A percentile compares a stretch with the other conserved stretches of the same genome.
Conservation (phyloP, 805 yeast species). For the Kluyveromyces dobzhanskii region DNA sequence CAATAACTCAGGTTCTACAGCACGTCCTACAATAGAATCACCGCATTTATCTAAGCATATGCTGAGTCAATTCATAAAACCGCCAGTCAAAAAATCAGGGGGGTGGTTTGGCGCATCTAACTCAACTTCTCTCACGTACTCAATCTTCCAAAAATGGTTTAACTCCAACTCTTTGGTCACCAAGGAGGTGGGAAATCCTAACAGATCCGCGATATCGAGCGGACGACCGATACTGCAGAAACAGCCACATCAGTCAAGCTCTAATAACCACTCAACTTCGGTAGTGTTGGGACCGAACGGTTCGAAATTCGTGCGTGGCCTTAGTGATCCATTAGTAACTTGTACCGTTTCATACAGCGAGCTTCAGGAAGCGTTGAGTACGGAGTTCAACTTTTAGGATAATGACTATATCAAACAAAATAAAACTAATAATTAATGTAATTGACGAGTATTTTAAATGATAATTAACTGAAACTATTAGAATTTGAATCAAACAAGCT, state of each 20-base stretch:
- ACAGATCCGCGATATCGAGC: not conserved
- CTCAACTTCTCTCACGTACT: not conserved
- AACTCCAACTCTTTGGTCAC: constrained; percentile 7
- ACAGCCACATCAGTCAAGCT: not conserved
- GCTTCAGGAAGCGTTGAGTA: constrained; percentile 23
- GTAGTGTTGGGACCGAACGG: constrained; percentile 8
- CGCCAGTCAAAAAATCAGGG: constrained; percentile 1
- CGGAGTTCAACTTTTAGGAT: constrained; percentile 16
- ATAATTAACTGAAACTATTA: constrained; percentile 12
- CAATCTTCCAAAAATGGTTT: constrained; percentile 4
- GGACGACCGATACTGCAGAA: constrained; percentile 2
- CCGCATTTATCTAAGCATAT: constrained; percentile 5
- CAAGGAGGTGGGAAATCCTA: constrained; percentile 7
- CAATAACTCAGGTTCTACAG: not conserved
- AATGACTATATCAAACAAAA: not conserved
- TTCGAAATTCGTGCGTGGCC: constrained; percentile 7
- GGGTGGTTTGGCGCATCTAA: constrained; percentile 4
- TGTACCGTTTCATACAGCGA: constrained; percentile 18
- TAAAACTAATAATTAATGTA: not conserved
- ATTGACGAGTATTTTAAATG: not conserved
- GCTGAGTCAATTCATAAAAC: constrained; percentile 3
- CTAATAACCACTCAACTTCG: not conserved
- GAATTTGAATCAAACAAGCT: constrained; percentile 14
- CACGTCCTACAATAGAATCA: not conserved
- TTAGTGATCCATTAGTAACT: constrained; percentile 13